phyloP scores from a whole-genome alignment of 345 rosid species.

The Chamaenerion angustifolium region DNA sequence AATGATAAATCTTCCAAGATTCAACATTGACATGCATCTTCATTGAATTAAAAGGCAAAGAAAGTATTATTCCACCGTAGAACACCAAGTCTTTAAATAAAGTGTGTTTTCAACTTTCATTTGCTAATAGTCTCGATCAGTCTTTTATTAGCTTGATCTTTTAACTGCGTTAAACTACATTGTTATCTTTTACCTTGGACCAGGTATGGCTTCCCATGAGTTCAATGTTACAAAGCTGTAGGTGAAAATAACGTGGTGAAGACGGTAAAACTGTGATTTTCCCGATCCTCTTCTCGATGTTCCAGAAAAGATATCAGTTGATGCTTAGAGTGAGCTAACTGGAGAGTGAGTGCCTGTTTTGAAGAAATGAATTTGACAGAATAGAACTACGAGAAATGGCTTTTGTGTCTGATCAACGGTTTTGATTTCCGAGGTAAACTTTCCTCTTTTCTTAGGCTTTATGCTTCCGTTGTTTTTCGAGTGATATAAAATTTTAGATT shows the following conservation, averaged over 20 bases:
- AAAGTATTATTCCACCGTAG: too few relatives aligned
- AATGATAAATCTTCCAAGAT: too few relatives aligned
- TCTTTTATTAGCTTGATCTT: too few relatives aligned
- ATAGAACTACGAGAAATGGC: conserved; percentile 14
- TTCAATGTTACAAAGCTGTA: too few relatives aligned
- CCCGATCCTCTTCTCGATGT: neutral
- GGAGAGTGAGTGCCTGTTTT: conserved; percentile 22
- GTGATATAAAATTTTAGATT: conserved; percentile 47
- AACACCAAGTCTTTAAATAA: too few relatives aligned
- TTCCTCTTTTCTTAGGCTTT: conserved; percentile 12
- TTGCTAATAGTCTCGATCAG: too few relatives aligned
- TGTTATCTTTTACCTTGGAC: too few relatives aligned
- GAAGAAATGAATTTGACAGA: conserved; percentile 26
- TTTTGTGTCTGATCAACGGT: conserved; percentile 34
- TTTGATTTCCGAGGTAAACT: conserved; percentile 38
- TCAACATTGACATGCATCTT: too few relatives aligned
- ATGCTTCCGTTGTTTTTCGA: conserved; percentile 24
- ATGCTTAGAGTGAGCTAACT: conserved; percentile 43
- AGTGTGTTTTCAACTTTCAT: too few relatives aligned
- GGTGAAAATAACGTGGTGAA: conserved; percentile 21
- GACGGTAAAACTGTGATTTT: conserved; percentile 2
- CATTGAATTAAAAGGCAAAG: too few relatives aligned
- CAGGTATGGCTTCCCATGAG: too few relatives aligned
- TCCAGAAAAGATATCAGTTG: conserved; percentile 23
- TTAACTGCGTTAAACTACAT: too few relatives aligned